Evolutionary conservation across 768 basidiomycete species (phyloP), one percentile per base, ranked within the genome.

Genomic region (Mrakia hoshinonis): DNA sequence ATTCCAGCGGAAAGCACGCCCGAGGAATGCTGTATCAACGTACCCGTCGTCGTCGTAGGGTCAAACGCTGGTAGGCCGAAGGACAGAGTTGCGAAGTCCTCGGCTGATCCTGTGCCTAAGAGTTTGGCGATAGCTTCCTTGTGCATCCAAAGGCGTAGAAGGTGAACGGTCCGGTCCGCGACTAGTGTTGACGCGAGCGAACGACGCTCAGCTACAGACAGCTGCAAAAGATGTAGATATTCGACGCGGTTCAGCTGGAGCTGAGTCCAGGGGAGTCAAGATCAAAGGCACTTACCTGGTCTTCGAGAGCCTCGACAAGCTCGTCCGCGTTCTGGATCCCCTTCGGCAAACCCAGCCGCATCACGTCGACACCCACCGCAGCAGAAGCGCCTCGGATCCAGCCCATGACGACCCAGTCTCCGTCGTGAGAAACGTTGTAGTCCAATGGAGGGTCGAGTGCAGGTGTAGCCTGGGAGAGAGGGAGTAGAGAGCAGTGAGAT

Each of bases 61-160:
- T 15, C 29, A 34, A 5, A 6, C 18, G 24, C 10, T 11, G 31
- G 18, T 3, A 61, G 58, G 18, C 36, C 34, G 34, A 61, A 61
- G 13, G 58, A 61, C 12, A 61, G 34, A 3, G 58, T 61, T 31
- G 58, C 34, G 9, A 61, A 38, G 34, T 61, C 36, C 58, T 61
- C 58, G 1, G 58, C 36, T 38, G 58, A 61, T 10, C 58, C 58
- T 18, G 58, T 61, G 4, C 92, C 92, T 43, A 92, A 83, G 2
- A 90, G 89, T 80, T 93, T 94, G 7, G 89, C 91, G 78, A 92
- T 92, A 4, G 92, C 91, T 78, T 94, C 91, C 79, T 94, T 94
- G 77, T 90, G 80, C 9, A 92, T 92, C 91, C 91, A 93, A 74
- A 91, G 85, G 83, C 87, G 87, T 76, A 88, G 90, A 78, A 92